Percentiles rank a stretch among this genome's conserved stretches.
Evolutionary conservation across 441 rosid genomes (phyloP).

Genomic region (Lepidium campestre): DNA sequence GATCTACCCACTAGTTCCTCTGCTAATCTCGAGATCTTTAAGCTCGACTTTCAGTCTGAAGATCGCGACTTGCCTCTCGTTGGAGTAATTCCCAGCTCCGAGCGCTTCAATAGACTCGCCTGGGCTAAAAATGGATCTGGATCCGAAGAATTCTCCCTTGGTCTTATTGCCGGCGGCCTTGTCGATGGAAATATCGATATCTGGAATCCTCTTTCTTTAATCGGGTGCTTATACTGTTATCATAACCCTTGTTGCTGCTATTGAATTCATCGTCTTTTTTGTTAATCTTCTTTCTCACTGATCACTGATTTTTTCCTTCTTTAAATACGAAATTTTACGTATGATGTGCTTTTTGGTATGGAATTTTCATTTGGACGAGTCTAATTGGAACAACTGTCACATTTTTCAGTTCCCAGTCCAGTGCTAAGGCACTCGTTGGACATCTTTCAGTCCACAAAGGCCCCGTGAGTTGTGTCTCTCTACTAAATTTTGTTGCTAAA

Average conservation of each 20-base stretch:
- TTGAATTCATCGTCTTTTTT: neutral
- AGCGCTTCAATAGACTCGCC: constrained; percentile 88
- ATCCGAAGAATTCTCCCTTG: constrained; percentile 69
- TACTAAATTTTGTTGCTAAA: neutral
- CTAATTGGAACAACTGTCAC: constrained; percentile 6
- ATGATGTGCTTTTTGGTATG: neutral
- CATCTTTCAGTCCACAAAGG: constrained; percentile 87
- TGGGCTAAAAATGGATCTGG: constrained; percentile 90
- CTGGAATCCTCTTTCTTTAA: constrained; percentile 79
- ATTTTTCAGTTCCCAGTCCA: constrained; percentile 52
- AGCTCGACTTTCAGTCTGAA: constrained; percentile 88
- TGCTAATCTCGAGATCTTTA: constrained; percentile 93
- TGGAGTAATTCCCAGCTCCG: constrained; percentile 84
- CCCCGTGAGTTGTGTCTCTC: constrained; percentile 61
- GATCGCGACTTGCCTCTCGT: constrained; percentile 71
- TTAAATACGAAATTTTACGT: neutral
- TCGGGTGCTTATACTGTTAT: constrained; percentile 46
- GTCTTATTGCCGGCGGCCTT: constrained; percentile 94
- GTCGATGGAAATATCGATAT: constrained; percentile 86
- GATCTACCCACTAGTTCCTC: constrained; percentile 94
- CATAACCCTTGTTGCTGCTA: neutral
- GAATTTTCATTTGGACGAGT: neutral
- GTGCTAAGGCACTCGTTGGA: constrained; percentile 59
- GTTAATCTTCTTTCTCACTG: neutral
- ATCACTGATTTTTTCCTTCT: neutral